Base-by-base conservation (phyloP, 179 eudicot genomes). In the Beta macrorhiza region DNA sequence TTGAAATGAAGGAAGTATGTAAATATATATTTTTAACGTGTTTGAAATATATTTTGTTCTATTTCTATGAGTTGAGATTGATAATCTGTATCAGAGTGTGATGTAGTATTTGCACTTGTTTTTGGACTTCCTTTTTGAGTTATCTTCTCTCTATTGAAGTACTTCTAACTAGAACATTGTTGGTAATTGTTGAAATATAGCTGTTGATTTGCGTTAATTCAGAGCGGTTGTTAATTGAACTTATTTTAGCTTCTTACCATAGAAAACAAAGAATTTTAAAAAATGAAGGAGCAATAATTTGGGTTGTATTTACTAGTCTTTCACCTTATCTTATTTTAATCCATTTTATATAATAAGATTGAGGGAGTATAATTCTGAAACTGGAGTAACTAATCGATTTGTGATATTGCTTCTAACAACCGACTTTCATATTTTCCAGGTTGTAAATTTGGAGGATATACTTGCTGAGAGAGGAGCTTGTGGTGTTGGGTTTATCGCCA, bases 401-500 rank as follows among this genome's bases (percentile, higher is more conserved):
- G 53, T 69, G 7, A 63, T 56, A 6, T 45, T 70, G 72, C 4
- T 29, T 67, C 32, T 44, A 42, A 59, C 8, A 16, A 42, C 25
- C 74, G n/a, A 22, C 62, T 68, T 85, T 78, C 80, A 37, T 86
- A n/a, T 70, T 74, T 84, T 74, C 44, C 84, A 96, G 99, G 97
- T 78, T 87, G 99, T 92, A 75, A 87, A 92, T 82, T 88, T 96
- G 92, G 90, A 91, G 75, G 99, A 96, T 83, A 94, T 96, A 84
- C 47, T 96, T 76, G 84, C 97, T 20, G 98, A 94, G 82, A 91
- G 93, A 85, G 99, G 99, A 69, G 98, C 94, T 55, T 96, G 99
- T 88, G 99, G 99, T 81, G 99, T 96, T 78, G 99, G 99, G 76
- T 96, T 96, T 83, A 92, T 96, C 79, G 99, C 99, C 75, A 88